Evolutionary conservation across 2,329 filamentous ascomycete genomes (phyloP), one percentile per base, ranked within the genome.

Genomic region (Didymella sp.): DNA sequence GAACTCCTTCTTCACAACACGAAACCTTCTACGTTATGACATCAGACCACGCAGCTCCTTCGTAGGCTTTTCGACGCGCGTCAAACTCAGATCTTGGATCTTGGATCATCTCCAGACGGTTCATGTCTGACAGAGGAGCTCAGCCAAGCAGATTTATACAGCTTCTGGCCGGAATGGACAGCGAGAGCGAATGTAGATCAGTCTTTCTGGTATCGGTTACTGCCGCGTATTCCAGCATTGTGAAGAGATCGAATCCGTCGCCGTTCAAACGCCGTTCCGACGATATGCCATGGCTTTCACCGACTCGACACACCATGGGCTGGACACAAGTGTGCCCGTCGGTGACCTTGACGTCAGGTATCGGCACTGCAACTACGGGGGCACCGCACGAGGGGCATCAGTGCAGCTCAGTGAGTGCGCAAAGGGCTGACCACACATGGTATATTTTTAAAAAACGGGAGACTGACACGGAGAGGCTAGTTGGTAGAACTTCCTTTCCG

Each of bases 11-110:
- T 13, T 9, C 28, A 6, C 4, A 13, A 40, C 13, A 17, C 25
- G 24, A 46, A 41, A 30, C 19, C 51, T 48, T 54, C 35, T 33
- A 42, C 41, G 41, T 47, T 56, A 24, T 33, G 27, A 51, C 27
- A 46, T 37, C 19, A 56, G 28, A 15, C 31, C 22, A 37, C 7
- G 12, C 24, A 21, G 45, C 25, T 30, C 19, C 24, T 24, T 30
- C 4, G 37, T 44, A 11, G 30, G 22, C 12, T n/a, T 27, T 28
- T 38, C 24, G 40, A 45, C 40, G 40, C 50, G 25, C 50, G 19
- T 33, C 25, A 24, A 46, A 19, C 27, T 21, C 6, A 25, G 12
- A 38, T 8, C 30, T 22, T 44, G 41, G 31, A 24, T 31, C n/a
- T 25, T 31, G 13, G 15, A 33, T 40, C 21, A 45, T 40, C 15